Conservation (phyloP, 345 rosid genomes). For the Rhodomyrtus tomentosa region DNA sequence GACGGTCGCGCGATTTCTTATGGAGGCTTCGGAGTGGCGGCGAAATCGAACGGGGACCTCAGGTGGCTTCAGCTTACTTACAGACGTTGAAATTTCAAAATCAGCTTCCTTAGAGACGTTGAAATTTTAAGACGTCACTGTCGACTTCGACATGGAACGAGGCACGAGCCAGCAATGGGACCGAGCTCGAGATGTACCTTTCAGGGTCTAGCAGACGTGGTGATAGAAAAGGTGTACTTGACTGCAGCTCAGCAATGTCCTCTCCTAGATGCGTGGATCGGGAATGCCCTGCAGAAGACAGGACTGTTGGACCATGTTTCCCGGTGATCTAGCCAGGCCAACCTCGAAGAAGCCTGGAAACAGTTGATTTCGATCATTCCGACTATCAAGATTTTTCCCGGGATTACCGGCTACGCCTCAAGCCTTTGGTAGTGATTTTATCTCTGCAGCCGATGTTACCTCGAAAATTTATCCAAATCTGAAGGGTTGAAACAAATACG, state of each 20-base stretch:
- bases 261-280: conserved; percentile 33
- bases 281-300: conserved; percentile 34
- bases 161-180: conserved; percentile 28
- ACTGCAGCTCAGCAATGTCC: conserved; percentile 62
- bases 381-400: conserved; percentile 20
- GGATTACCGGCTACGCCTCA: conserved; percentile 50
- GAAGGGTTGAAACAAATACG: conserved; percentile 28
- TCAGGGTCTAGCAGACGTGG: conserved; percentile 13
- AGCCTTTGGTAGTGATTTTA: conserved; percentile 45
- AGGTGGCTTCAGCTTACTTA: too few species aligned
- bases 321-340: conserved; percentile 12
- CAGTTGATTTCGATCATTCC: conserved; percentile 31
- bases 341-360: conserved; percentile 36
- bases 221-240: conserved; percentile 28
- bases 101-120: too few species aligned
- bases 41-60: too few species aligned
- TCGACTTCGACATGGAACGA: conserved; percentile 34
- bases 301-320: conserved; percentile 43
- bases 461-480: conserved; percentile 31
- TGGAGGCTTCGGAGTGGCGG: too few species aligned
- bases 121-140: too few species aligned
- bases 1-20: too few species aligned
- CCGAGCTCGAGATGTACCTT: conserved; percentile 23
- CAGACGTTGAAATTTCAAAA: too few species aligned
- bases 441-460: conserved; percentile 30